Base-by-base conservation (phyloP, 495 filamentous ascomycete species). In the Astrothelium macrocarpum region DNA sequence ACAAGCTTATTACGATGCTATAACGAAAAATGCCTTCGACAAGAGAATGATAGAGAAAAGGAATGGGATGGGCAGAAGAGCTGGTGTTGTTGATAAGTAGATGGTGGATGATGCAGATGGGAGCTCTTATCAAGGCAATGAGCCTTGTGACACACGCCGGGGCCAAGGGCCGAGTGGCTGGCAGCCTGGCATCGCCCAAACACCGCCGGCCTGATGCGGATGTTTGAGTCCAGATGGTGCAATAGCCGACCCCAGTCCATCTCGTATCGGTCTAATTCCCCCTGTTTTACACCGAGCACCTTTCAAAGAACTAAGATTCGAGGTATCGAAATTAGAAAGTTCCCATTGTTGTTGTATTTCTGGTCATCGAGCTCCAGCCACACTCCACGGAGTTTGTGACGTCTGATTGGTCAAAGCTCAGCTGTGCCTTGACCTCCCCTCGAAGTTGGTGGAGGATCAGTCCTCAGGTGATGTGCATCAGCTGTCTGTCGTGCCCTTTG, bases 41-140 rank as follows among this genome's bases (percentile, higher is more conserved):
- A 29, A 20, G 20, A 56, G 25, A 16, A 56, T 9, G 25, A 67
- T 63, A 69, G 61, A 26, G 31, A 42, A 23, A 28, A 20, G 61
- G 39, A 32, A 62, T 4, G 29, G 2, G n/a, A 2, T 2, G 25
- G 3, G 7, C n/a, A 28, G 16, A 39, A 14, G 23, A 20, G 29
- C 7, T 10, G 49, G 20, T n/a, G n/a, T 12, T 49, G 49, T 56
- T 56, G 49, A 56, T 56, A 56, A 56, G 49, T 56, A 9, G 49
- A 56, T 9, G 49, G 25, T 56, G 25, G 7, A 29, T 39, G 49
- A 26, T 56, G 49, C 12, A 56, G 49, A n/a, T n/a, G n/a, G n/a
- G n/a, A 12, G 12, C 43, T 49, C 49, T 56, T 56, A 56, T 56
- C 49, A 56, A 56, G 49, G 49, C 49, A 26, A 29, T 25, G 11